phyloP scores from a whole-genome alignment of 78 protist species.

The Emiliania huxleyi region DNA sequence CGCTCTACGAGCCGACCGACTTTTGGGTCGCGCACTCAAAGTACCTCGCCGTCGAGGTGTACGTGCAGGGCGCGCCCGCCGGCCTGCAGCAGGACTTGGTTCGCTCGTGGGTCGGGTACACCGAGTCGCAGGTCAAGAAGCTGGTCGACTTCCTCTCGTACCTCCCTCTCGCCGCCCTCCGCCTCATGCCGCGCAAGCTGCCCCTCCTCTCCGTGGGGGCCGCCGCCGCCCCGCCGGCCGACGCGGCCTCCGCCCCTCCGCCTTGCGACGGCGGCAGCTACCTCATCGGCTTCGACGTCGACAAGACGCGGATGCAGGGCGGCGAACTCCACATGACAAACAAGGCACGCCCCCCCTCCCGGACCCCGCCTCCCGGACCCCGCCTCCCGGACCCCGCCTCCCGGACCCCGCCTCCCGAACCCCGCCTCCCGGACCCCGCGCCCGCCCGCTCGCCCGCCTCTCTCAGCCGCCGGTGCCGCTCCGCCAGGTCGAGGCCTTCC shows the following conservation, averaged over 20 bases:
- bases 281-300: not conserved
- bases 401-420: too few species aligned
- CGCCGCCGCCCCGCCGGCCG: too few species aligned
- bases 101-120: not conserved
- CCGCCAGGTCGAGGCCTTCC: not conserved
- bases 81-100: not conserved
- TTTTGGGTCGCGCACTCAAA: slow-evolving; percentile 64
- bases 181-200: not conserved
- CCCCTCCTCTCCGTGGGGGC: not conserved
- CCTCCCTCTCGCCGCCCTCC: not conserved
- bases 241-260: not conserved
- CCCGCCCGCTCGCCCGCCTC: too few species aligned
- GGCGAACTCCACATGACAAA: not conserved
- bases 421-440: too few species aligned
- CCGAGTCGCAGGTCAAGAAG: not conserved
- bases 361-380: too few species aligned
- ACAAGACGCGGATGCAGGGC: not conserved
- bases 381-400: too few species aligned
- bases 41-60: slow-evolving; percentile 49
- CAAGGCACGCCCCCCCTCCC: too few species aligned
- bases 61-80: not conserved
- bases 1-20: slow-evolving; percentile 63
- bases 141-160: not conserved
- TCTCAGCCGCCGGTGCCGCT: too few species aligned
- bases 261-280: not conserved